Evolutionary conservation across 2,329 filamentous ascomycete genomes (phyloP).

Genomic region (Didymosphaeria variabile): DNA sequence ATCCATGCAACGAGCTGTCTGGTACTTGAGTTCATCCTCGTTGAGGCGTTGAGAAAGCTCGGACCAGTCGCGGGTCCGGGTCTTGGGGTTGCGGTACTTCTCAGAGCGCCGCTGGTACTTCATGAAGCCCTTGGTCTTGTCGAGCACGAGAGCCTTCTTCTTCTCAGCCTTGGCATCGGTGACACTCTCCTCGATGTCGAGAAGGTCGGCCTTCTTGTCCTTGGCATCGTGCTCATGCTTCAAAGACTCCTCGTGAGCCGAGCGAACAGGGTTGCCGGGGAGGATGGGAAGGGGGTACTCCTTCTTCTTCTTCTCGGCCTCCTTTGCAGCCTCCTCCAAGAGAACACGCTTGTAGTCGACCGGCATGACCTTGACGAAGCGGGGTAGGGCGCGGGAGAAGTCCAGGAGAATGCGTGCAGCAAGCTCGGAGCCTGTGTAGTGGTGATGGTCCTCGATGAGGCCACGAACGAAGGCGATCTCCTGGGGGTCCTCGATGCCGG

Average conservation of each 20-base stretch:
- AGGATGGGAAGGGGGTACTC: slow-evolving; percentile 83
- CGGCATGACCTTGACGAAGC: slow-evolving; percentile 92
- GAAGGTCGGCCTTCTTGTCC: slow-evolving; percentile 70
- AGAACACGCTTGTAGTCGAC: slow-evolving; percentile 96
- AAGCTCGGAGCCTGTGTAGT: slow-evolving; percentile 95
- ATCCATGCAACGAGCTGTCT: slow-evolving; percentile 97
- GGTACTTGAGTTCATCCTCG: slow-evolving; percentile 96
- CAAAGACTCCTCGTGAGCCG: slow-evolving; percentile 62
- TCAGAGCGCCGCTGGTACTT: slow-evolving; percentile 92
- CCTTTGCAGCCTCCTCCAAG: slow-evolving; percentile 84
- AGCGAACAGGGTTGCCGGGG: slow-evolving; percentile 69
- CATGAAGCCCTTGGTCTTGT: slow-evolving; percentile 98
- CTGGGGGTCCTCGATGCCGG: slow-evolving; percentile 80
- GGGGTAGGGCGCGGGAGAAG: slow-evolving; percentile 88
- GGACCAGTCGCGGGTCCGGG: slow-evolving; percentile 89
- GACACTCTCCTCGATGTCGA: slow-evolving; percentile 91
- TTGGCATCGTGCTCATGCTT: slow-evolving; percentile 68
- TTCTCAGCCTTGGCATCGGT: slow-evolving; percentile 86
- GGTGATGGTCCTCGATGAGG: slow-evolving; percentile 94
- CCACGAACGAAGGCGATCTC: slow-evolving; percentile 92
- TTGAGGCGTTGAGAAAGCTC: slow-evolving; percentile 87
- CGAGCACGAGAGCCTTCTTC: slow-evolving; percentile 90
- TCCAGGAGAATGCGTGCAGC: slow-evolving; percentile 93
- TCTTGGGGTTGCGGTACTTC: slow-evolving; percentile 88
- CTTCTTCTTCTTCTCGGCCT: slow-evolving; percentile 82